Conservation (phyloP, 768 basidiomycete species). For the Kwoniella europaea region DNA sequence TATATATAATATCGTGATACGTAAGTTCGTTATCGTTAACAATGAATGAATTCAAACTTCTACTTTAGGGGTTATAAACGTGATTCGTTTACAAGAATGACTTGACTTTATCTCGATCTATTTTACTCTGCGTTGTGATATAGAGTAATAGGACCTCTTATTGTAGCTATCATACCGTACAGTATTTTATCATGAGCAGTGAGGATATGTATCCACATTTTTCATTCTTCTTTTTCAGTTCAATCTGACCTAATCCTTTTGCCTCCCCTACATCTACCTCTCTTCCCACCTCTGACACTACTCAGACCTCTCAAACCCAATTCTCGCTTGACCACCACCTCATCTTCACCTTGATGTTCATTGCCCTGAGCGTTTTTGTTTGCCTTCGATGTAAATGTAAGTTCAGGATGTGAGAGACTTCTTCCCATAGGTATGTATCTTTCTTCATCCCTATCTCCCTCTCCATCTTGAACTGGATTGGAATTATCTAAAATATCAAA, state of each 20-base stretch:
- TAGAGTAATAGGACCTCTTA: too few species aligned
- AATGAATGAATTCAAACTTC: too few species aligned
- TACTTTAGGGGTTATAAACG: too few species aligned
- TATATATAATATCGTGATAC: too few species aligned
- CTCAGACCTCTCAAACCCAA: constrained; percentile 16
- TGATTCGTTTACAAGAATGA: too few species aligned
- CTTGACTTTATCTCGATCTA: too few species aligned
- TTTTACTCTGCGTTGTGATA: too few species aligned
- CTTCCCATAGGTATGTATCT: constrained; percentile 4
- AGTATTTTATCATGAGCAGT: too few species aligned
- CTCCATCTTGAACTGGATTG: background rate
- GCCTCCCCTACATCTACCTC: constrained; percentile 4
- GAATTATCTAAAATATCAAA: background rate
- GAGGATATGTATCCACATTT: background rate
- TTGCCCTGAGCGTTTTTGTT: background rate
- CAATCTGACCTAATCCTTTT: constrained; percentile 5
- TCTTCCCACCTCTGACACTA: constrained; percentile 3
- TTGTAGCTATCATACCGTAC: too few species aligned
- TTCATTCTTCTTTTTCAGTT: background rate
- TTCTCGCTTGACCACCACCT: constrained; percentile 3
- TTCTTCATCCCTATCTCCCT: background rate
- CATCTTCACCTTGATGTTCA: background rate
- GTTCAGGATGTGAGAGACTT: constrained; percentile 15
- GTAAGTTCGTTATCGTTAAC: too few species aligned
- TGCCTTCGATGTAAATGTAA: background rate